Base-by-base conservation (phyloP, 192 early-diverging fungal species). In the Funneliformis geosporum region DNA sequence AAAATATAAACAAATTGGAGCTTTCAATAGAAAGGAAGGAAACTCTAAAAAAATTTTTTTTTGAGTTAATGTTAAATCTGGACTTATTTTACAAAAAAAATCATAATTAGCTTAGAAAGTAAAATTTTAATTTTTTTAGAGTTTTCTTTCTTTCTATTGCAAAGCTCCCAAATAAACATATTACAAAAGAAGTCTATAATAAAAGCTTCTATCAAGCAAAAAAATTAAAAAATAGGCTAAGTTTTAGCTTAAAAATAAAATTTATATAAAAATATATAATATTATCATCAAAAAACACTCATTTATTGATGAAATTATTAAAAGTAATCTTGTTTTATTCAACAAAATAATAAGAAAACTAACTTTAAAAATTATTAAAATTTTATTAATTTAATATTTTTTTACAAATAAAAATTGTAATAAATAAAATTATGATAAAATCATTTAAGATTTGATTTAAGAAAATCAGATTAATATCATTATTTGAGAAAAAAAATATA, bases 231-330 rank as follows among this genome's bases (percentile, higher is more conserved):
- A 27, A 62, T 62, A n/a, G 60, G 60, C n/a, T 10, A 62, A 25
- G 23, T 27, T 1, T 62, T 62, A n/a, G 60, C 2, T 62, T 62
- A 1, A 62, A 62, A 25, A 62, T 62, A n/a, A 33, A 33, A 10
- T 23, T 61, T 61, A n/a, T 18, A 11, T 18, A 61, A 61, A 61
- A 18, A 2, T 25, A 18, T 68, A 18, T 18, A 68, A 68, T 2
- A 38, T 40, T 68, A 4, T 68, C 2, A 68, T 39, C 67, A 65
- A 68, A 68, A 68, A 68, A 38, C 67, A 21, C 5, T 68, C 18
- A 68, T 68, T 68, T 28, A 68, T 68, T 68, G 67, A 69, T 69
- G 40, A 69, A 42, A 21, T 42, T n/a, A 43, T 69, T 42, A 18
- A 42, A n/a, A 16, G 4, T 0, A 69, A 38, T 39, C 39, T 68